phyloP scores from a whole-genome alignment of 1,284 basidiomycete genomes.

The Erythrobasidium hasegawianum region DNA sequence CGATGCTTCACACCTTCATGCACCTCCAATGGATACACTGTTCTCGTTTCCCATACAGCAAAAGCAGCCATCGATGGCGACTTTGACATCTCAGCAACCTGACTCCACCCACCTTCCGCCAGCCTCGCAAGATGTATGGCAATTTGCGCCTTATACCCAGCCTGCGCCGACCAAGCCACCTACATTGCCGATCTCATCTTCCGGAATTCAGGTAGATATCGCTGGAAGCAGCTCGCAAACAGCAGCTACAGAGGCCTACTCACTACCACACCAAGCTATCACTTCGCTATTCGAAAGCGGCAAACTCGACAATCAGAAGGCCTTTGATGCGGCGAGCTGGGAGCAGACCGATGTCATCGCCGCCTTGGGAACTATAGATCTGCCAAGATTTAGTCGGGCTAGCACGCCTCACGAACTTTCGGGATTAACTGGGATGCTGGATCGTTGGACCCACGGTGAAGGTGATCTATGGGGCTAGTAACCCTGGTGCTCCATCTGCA shows the following conservation, averaged over 20 bases:
- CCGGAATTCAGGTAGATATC: no score
- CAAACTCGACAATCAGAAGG: constrained; percentile 28
- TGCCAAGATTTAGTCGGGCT: constrained; percentile 14
- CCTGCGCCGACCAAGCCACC: no score
- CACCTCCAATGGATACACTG: neutral
- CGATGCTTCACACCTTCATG: neutral
- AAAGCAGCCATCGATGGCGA: neutral
- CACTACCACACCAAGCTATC: constrained; percentile 11
- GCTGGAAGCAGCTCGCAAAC: no score
- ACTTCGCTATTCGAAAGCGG: constrained; percentile 16
- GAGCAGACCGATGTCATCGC: constrained; percentile 29
- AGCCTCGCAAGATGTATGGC: no score
- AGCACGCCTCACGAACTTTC: constrained; percentile 13
- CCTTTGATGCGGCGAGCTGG: constrained; percentile 6
- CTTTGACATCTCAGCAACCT: constrained; percentile 3
- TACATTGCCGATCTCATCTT: no score
- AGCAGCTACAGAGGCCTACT: constrained; percentile 1
- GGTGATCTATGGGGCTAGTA: constrained; percentile 1
- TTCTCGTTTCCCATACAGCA: neutral
- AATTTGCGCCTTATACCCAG: no score
- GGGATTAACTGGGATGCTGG: constrained; percentile 21
- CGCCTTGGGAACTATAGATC: constrained; percentile 18
- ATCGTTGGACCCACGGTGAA: constrained; percentile 29
- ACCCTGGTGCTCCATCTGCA: no score
- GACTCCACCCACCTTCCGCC: constrained; percentile 4